A percentile compares a stretch with the other conserved stretches of the same genome.
Evolutionary conservation across 208 protist genomes (phyloP).

Genomic region (Crithidia thermophila): DNA sequence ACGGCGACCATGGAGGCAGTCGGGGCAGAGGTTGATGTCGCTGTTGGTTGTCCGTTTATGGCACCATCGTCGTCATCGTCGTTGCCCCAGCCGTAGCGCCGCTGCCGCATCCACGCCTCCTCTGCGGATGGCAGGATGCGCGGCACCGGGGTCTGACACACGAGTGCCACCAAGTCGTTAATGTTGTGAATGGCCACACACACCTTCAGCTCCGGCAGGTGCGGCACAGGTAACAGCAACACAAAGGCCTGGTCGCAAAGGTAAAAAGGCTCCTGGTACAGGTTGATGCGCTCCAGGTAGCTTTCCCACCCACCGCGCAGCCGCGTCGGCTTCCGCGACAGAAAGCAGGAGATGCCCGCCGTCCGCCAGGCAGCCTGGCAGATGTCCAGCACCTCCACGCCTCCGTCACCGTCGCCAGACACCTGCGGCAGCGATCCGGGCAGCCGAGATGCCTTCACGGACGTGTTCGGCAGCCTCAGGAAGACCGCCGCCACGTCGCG

Average conservation of each 20-base stretch:
- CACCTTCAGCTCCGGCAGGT: slow-evolving; percentile 61
- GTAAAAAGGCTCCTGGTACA: slow-evolving; percentile 71
- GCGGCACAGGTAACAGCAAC: slow-evolving; percentile 64
- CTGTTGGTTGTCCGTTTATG: not conserved
- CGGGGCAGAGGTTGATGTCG: not conserved
- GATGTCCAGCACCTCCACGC: slow-evolving; percentile 46
- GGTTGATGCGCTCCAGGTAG: slow-evolving; percentile 62
- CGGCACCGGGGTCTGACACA: slow-evolving; percentile 43
- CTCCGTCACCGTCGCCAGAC: not conserved
- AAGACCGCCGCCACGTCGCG: slow-evolving; percentile 67
- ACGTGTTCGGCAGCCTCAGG: slow-evolving; percentile 41
- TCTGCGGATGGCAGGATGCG: slow-evolving; percentile 42
- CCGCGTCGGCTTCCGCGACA: slow-evolving; percentile 43
- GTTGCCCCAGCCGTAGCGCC: slow-evolving; percentile 21
- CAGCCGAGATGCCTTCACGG: not conserved
- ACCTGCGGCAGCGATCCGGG: not conserved
- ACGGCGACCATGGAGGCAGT: not conserved
- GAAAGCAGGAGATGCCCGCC: slow-evolving; percentile 60
- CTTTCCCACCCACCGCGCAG: slow-evolving; percentile 58
- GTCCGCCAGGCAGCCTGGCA: slow-evolving; percentile 47
- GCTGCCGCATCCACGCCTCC: slow-evolving; percentile 45
- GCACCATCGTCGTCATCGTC: slow-evolving; percentile 13
- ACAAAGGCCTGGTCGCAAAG: slow-evolving; percentile 63
- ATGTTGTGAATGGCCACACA: slow-evolving; percentile 72
- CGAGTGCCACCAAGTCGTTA: slow-evolving; percentile 63